Evolutionary conservation across 2,329 filamentous ascomycete species (phyloP).

Genomic region (Teratosphaeria pseudoeucalypti): DNA sequence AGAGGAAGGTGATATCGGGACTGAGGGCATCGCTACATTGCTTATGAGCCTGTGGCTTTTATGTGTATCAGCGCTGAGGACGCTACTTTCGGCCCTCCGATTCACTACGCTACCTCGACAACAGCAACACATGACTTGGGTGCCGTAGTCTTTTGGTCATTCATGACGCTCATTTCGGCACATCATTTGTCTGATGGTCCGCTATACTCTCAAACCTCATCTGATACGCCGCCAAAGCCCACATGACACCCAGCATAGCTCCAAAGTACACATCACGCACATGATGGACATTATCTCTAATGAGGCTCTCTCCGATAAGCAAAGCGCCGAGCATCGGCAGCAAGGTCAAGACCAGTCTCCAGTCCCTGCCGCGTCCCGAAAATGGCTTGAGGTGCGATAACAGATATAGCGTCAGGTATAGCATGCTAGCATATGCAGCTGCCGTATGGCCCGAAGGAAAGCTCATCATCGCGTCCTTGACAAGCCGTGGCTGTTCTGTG

Average conservation of each 20-base stretch:
- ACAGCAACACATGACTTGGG: no score
- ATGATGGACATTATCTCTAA: not conserved
- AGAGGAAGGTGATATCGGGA: not conserved
- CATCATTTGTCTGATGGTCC: not conserved
- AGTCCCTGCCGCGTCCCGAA: not conserved
- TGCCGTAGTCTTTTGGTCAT: not conserved
- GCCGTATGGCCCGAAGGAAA: conserved; percentile 67
- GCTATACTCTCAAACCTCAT: not conserved
- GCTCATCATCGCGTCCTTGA: conserved; percentile 59
- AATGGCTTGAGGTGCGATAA: not conserved
- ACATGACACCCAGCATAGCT: not conserved
- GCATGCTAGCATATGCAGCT: conserved; percentile 61
- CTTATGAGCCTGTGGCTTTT: no score
- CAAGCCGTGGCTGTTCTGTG: conserved; percentile 53
- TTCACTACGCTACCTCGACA: no score
- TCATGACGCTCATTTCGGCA: not conserved
- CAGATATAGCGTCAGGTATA: conserved; percentile 62
- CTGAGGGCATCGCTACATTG: not conserved
- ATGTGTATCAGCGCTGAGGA: no score
- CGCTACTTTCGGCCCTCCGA: no score
- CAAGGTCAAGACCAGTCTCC: not conserved
- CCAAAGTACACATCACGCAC: not conserved
- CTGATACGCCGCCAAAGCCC: not conserved
- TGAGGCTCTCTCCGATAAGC: not conserved
- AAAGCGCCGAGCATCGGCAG: not conserved